Evolutionary conservation across 129 eudicot species (phyloP).

Genomic region (Scalesia atractyloides): DNA sequence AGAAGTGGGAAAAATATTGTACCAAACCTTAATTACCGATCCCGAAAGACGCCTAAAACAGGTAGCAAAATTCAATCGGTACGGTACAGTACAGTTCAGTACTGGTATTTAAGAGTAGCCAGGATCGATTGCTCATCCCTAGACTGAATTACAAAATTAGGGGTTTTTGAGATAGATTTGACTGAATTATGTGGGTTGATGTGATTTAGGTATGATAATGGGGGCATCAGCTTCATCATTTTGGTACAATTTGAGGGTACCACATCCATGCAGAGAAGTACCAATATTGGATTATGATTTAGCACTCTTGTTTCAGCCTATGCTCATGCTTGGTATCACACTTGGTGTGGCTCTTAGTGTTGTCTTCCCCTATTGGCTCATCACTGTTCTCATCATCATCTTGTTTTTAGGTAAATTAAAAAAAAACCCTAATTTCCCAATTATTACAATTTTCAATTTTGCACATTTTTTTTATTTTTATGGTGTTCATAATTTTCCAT

Average conservation of each 20-base stretch:
- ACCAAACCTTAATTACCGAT: too few species aligned
- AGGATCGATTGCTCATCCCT: too few species aligned
- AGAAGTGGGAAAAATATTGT: too few species aligned
- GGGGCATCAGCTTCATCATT: conserved; percentile 91
- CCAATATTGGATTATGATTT: conserved; percentile 93
- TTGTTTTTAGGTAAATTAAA: conserved; percentile 64
- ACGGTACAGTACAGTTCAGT: too few species aligned
- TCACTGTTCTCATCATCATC: conserved; percentile 88
- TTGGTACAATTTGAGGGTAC: conserved; percentile 90
- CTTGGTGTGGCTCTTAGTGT: conserved; percentile 91
- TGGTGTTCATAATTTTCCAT: not conserved
- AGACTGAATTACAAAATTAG: too few species aligned
- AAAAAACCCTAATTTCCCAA: not conserved
- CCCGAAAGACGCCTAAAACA: too few species aligned
- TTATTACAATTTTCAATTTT: not conserved
- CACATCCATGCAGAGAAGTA: conserved; percentile 82
- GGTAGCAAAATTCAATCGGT: too few species aligned
- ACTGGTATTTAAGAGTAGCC: too few species aligned
- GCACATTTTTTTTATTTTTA: not conserved
- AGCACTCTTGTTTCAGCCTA: conserved; percentile 88
- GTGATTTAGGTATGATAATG: conserved; percentile 78
- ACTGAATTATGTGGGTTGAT: not conserved
- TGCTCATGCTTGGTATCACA: conserved; percentile 97
- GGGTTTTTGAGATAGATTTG: not conserved
- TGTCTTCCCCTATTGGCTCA: conserved; percentile 96